Percentiles rank a stretch among this genome's conserved stretches.
These are phyloP conservation scores for Clonostachys rhizophaga DNA, from an alignment of 2,329 filamentous ascomycete species.

Conservation along the genomic window DNA sequence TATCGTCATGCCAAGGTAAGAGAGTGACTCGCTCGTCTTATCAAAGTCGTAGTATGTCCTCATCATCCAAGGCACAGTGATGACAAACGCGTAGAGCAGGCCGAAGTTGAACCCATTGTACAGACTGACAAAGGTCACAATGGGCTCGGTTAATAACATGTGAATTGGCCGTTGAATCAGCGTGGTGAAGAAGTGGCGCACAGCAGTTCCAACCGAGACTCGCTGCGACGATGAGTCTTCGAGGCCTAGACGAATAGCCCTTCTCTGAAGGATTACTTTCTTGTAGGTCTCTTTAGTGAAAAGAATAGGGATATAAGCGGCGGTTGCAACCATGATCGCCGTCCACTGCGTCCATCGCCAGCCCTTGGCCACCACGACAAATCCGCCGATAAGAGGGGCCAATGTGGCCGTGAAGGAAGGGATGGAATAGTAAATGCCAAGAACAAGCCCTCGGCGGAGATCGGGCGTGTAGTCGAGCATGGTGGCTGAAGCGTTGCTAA, in stretches of 20 bases:
- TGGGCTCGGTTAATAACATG: constrained; percentile 66
- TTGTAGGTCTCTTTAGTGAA: constrained; percentile 61
- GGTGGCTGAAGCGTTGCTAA: constrained; percentile 59
- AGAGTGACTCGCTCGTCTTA: constrained; percentile 53
- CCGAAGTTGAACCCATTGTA: constrained; percentile 62
- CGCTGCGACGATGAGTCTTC: constrained; percentile 14
- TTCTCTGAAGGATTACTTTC: constrained; percentile 45
- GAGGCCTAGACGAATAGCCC: constrained; percentile 30
- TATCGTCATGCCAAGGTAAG: constrained; percentile 65
- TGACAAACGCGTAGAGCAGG: constrained; percentile 56
- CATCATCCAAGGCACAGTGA: constrained; percentile 63
- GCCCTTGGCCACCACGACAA: constrained; percentile 56
- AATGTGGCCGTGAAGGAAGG: constrained; percentile 62
- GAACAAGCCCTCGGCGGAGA: constrained; percentile 48
- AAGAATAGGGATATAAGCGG: constrained; percentile 53
- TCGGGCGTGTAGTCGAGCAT: constrained; percentile 57
- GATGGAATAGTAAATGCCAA: constrained; percentile 58
- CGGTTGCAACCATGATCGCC: constrained; percentile 27
- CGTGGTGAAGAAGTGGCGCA: constrained; percentile 27
- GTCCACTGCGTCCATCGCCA: constrained; percentile 55
- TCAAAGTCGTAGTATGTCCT: constrained; percentile 54
- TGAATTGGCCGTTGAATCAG: constrained; percentile 60
- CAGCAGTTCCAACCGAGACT: constrained; percentile 12
- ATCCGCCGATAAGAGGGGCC: constrained; percentile 63
- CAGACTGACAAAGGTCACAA: constrained; percentile 59